Percentiles rank a stretch among this genome's conserved stretches.
phyloP scores from a whole-genome alignment of 202 grass and related monocot genomes.

The Alloteropsis angusta region DNA sequence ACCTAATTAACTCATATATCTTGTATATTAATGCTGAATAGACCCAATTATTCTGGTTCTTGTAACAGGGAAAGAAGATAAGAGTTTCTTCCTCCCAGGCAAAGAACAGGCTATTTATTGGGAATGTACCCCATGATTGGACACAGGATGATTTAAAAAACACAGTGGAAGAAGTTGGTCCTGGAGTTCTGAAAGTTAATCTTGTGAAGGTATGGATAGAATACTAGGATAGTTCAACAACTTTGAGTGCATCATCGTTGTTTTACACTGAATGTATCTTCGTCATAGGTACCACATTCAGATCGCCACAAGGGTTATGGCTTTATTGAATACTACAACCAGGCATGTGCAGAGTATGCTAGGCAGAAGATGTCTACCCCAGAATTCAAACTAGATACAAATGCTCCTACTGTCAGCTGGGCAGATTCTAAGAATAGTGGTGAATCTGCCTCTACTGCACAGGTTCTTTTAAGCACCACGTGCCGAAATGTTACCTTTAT shows the following conservation, averaged over 20 bases:
- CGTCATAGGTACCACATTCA: conserved; percentile 44
- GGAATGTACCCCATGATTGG: conserved; percentile 75
- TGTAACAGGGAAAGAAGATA: conserved; percentile 59
- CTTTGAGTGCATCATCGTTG: not conserved
- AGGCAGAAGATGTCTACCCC: conserved; percentile 72
- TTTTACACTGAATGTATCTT: conserved; percentile 22
- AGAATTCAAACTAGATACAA: conserved; percentile 78
- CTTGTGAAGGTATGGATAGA: conserved; percentile 57
- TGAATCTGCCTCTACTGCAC: conserved; percentile 51
- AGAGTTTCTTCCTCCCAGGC: conserved; percentile 60
- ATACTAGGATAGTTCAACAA: conserved; percentile 4
- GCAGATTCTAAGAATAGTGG: conserved; percentile 63
- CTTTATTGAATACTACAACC: conserved; percentile 91
- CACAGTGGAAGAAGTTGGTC: conserved; percentile 59
- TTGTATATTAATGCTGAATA: conserved; percentile 10
- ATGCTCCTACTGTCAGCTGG: conserved; percentile 78
- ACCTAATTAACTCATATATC: not conserved
- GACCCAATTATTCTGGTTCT: conserved; percentile 19
- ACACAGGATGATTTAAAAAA: conserved; percentile 54
- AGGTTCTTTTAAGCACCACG: conserved; percentile 33
- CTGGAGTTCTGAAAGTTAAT: conserved; percentile 63
- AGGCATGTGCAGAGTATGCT: conserved; percentile 84
- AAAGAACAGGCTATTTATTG: conserved; percentile 83
- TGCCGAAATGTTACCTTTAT: not conserved
- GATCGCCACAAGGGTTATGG: conserved; percentile 63